Percentiles rank a stretch among this genome's conserved stretches.
These are phyloP conservation scores for Candida adriatica DNA, from an alignment of 805 yeast genomes.

Conservation along the genomic window DNA sequence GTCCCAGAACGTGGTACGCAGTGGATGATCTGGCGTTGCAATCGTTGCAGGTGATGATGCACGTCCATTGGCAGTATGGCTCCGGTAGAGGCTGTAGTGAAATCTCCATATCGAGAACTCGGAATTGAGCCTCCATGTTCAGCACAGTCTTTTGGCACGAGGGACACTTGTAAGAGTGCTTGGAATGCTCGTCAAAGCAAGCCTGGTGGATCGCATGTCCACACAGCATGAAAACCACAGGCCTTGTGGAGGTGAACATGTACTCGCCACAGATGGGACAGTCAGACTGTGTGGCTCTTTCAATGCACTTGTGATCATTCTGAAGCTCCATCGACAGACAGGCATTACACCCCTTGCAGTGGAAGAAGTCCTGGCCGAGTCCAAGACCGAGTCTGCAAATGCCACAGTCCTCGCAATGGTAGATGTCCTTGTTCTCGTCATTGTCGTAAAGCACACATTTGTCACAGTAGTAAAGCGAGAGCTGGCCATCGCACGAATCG, in stretches of 20 bases:
- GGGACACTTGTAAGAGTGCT: conserved; percentile 86
- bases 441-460: conserved; percentile 80
- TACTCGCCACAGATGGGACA: conserved; percentile 93
- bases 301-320: conserved; percentile 76
- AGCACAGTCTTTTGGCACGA: conserved; percentile 77
- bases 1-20: conserved; percentile 76
- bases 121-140: conserved; percentile 83
- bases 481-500: conserved; percentile 52
- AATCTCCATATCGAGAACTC: conserved; percentile 82
- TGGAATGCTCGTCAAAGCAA: conserved; percentile 77
- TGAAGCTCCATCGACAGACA: conserved; percentile 77
- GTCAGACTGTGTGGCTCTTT: conserved; percentile 81
- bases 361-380: conserved; percentile 82
- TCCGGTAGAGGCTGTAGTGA: conserved; percentile 69
- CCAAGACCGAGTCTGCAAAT: conserved; percentile 90
- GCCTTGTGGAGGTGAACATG: conserved; percentile 73
- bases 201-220: conserved; percentile 90
- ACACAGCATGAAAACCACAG: conserved; percentile 88
- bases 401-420: conserved; percentile 90
- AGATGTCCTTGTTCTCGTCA: conserved; percentile 72
- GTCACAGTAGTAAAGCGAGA: conserved; percentile 74
- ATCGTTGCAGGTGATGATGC: conserved; percentile 76
- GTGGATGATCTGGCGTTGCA: conserved; percentile 78
- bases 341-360: conserved; percentile 83
- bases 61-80: conserved; percentile 71